Conservation (phyloP, 148 eudicot species). For the Rhododendron mucronatum region DNA sequence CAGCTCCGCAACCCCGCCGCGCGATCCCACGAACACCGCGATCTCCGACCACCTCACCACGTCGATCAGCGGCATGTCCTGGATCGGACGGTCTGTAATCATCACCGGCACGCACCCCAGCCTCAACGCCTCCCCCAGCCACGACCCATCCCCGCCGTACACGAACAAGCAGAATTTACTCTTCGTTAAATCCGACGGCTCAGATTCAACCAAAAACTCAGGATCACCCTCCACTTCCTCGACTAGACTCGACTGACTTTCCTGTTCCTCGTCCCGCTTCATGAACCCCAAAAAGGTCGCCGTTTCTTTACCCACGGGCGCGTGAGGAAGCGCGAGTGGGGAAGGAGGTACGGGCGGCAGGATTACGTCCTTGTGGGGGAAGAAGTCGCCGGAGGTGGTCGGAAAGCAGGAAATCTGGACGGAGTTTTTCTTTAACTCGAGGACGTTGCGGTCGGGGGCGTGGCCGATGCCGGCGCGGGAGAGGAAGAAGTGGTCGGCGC, state of each 20-base stretch:
- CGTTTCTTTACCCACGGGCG: constrained; percentile 4
- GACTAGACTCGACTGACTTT: constrained; percentile 17
- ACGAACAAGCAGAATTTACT: constrained; percentile 57
- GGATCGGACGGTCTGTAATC: constrained; percentile 74
- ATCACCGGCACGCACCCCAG: constrained; percentile 80
- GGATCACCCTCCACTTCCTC: constrained; percentile 23
- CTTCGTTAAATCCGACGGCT: constrained; percentile 23
- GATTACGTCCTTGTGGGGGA: constrained; percentile 83
- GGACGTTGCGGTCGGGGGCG: constrained; percentile 48
- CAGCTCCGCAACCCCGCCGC: constrained; percentile 25
- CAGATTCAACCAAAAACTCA: constrained; percentile 41
- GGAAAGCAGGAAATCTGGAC: constrained; percentile 59
- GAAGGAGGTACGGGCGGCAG: constrained; percentile 34
- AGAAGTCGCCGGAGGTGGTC: constrained; percentile 43
- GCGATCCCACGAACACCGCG: constrained; percentile 50
- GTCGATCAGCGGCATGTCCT: constrained; percentile 85
- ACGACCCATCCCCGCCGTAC: constrained; percentile 37
- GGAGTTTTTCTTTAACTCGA: constrained; percentile 73
- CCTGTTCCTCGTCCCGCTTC: not conserved
- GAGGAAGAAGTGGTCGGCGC: constrained; percentile 81
- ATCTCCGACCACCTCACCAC: constrained; percentile 72
- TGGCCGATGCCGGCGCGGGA: constrained; percentile 47
- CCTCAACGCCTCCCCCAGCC: constrained; percentile 53
- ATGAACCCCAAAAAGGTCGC: constrained; percentile 19
- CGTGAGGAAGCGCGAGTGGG: constrained; percentile 3